phyloP scores from a whole-genome alignment of 257 asterid genomes.

The Nicotiana sylvestris region DNA sequence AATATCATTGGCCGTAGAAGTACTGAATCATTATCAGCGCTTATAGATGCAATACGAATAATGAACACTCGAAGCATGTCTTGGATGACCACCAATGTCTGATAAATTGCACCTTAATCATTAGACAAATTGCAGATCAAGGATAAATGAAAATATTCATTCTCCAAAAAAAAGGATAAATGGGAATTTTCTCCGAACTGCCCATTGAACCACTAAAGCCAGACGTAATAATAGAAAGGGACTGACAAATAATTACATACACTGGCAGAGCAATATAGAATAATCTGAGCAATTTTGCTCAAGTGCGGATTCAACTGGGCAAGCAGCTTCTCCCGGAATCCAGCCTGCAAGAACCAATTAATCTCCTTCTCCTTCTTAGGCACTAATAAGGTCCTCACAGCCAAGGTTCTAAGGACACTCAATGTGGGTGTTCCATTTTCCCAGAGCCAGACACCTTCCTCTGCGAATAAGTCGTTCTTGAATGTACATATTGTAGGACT shows the following conservation, averaged over 20 bases:
- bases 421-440: constrained; percentile 78
- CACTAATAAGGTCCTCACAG: constrained; percentile 72
- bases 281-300: constrained; percentile 46
- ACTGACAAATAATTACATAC: constrained; percentile 37
- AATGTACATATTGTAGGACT: constrained; percentile 15
- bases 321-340: constrained; percentile 66
- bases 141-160: not conserved
- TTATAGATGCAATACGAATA: constrained; percentile 66
- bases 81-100: constrained; percentile 54
- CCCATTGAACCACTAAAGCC: not conserved
- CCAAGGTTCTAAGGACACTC: constrained; percentile 57
- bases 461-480: constrained; percentile 83
- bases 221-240: not conserved
- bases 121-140: constrained; percentile 10
- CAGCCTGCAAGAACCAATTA: constrained; percentile 76
- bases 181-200: not conserved
- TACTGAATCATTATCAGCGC: constrained; percentile 58
- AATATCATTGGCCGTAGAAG: constrained; percentile 62
- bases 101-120: constrained; percentile 6
- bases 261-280: constrained; percentile 64
- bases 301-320: constrained; percentile 57
- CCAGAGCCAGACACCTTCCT: constrained; percentile 83
- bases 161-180: not conserved
- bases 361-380: constrained; percentile 67
- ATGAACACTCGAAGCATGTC: constrained; percentile 80